Evolutionary conservation across 305 asterid genomes (phyloP).

Genomic region (Caryopteris hybrid): DNA sequence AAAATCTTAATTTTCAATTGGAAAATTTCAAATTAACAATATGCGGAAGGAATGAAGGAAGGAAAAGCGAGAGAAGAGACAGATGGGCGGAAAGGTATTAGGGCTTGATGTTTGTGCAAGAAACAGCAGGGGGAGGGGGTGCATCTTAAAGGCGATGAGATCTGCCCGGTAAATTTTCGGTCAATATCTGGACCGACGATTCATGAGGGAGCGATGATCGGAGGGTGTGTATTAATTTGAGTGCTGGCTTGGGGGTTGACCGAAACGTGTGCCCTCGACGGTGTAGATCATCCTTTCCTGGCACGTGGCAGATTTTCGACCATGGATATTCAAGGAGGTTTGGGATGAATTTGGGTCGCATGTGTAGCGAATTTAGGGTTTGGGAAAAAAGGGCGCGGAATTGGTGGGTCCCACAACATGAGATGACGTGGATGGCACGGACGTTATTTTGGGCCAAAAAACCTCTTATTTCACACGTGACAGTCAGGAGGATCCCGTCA

Average conservation of each 20-base stretch:
- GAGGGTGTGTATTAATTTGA: constrained; percentile 25
- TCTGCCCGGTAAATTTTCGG: constrained; percentile 66
- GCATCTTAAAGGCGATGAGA: constrained; percentile 78
- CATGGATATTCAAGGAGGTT: constrained; percentile 19
- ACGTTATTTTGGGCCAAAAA: constrained; percentile 34
- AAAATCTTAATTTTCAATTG: not conserved
- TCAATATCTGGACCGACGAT: constrained; percentile 43
- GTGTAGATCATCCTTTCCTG: not conserved
- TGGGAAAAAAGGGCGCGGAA: not conserved
- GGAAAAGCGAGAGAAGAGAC: not conserved
- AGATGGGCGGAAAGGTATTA: constrained; percentile 12
- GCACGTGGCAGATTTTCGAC: constrained; percentile 31
- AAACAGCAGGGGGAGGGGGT: constrained; percentile 28
- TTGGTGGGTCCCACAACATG: not conserved
- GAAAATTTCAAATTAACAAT: not conserved
- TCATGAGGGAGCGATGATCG: constrained; percentile 17
- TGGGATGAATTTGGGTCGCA: constrained; percentile 41
- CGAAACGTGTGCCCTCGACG: constrained; percentile 47
- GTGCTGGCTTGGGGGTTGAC: constrained; percentile 58
- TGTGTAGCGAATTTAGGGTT: constrained; percentile 51
- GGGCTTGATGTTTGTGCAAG: constrained; percentile 73
- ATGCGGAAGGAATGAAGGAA: not conserved
- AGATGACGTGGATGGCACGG: constrained; percentile 41
- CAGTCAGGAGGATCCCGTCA: constrained; percentile 35
- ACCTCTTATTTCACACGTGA: constrained; percentile 33